Base-by-base conservation (phyloP, 2,329 filamentous ascomycete species). In the Mollisia scopiformis region DNA sequence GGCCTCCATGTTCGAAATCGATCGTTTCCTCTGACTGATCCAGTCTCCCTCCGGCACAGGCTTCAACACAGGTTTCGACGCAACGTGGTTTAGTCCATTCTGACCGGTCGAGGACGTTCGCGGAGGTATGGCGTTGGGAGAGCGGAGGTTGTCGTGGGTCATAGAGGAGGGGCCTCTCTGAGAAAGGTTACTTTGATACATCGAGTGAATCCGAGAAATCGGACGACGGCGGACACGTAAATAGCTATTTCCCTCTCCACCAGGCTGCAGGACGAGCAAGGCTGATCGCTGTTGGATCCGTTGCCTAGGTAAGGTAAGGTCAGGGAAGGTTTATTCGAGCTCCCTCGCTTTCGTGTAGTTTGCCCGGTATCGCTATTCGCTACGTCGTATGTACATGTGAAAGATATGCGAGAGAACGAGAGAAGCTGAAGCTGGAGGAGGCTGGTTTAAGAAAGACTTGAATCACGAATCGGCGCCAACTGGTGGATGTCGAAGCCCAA, bases 121-220 rank as follows among this genome's bases (percentile, higher is more conserved):
- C 2, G 88, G 87, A 21, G 91, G 90, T 58, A 93, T 92, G 37
- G 82, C 81, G 74, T 85, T 87, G 57, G 88, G 87, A n/a, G 82
- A 84, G n/a, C 57, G 63, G 8, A 70, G 63, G 52, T 56, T 66
- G 27, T 73, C 68, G 35, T 66, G 64, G 19, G 57, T 30, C 64
- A 66, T 71, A 25, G 52, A 66, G 35, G 61, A 59, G 37, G 66
- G 50, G 14, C 57, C 59, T 61, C 54, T 25, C 13, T 54, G 57
- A 35, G 65, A 61, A 43, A 60, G 58, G 51, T 62, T 64, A 56
- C 61, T 62, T 35, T 61, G 64, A 56, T 64, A 65, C 61, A 65
- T 65, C 28, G 43, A 53, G 23, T 52, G 31, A 35, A 37, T 13
- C 35, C 35, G 59, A 23, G 31, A 37, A 33, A n/a, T n/a, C n/a